Evolutionary conservation across 2,329 filamentous ascomycete genomes (phyloP), one percentile per base, ranked within the genome.

Genomic region (Pestalotiopsis sp.): DNA sequence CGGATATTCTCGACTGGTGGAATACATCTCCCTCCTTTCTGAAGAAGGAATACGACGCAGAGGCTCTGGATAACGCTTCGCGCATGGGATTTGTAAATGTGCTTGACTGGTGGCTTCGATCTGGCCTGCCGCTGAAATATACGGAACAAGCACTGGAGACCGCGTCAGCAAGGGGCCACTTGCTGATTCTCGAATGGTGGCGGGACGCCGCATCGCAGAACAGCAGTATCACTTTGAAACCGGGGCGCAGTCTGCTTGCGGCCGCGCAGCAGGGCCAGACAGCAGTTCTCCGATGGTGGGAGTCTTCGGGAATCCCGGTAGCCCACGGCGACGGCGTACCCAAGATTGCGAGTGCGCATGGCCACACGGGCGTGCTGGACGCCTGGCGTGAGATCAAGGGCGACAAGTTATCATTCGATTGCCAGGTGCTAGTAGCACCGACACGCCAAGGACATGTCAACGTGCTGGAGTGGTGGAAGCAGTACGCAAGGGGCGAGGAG

Each of bases 131-230:
- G 2, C 85, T 98, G 23, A 91, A 93, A 73, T 97, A 96, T 80
- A 97, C 93, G 12, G 94, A 97, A 78, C 87, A 90, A 4, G 93
- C 95, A 0, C 87, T 98, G 20, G 95, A 98, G 80, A 92, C 95
- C 75, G 95, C 95, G 38, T 95, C 92, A 69, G 91, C 91, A 3
- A 92, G 93, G 75, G 94, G 95, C 7, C 92, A 96, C 72, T 85
- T 97, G n/a, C 83, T 90, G 6, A 94, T 98, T 0, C 86, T 98
- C 1, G 92, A 97, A 74, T 98, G 95, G 95, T 98, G 95, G 95
- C 93, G 93, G 73, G 87, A 91, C 69, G 90, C 91, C 0, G 88
- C 87, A 13, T 81, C 84, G 14, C 86, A 87, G 66, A 86, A 91
- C 75, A 86, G 91, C 58, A 80, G 81, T 1, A 82, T 90, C 64